phyloP scores from a whole-genome alignment of 139 green algal genomes.

The Monoraphidium neglectum region DNA sequence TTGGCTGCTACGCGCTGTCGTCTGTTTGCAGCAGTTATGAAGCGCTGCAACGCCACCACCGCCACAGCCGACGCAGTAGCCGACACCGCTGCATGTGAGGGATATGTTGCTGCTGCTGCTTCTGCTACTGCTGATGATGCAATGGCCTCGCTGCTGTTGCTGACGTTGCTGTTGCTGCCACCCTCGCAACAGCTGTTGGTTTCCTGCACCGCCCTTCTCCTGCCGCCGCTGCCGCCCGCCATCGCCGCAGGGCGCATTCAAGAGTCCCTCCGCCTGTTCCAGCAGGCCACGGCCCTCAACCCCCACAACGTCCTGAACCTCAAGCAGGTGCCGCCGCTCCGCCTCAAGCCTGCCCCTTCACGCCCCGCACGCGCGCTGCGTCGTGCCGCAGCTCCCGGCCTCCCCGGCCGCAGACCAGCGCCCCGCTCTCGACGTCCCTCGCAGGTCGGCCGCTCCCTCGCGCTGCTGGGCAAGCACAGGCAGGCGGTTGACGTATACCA shows the following conservation, averaged over 20 bases:
- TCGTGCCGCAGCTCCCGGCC: not conserved
- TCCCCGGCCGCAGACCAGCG: not conserved
- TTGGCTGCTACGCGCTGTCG: no score
- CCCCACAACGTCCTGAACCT: conserved; percentile 71
- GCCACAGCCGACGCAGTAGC: no score
- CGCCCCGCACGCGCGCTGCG: no score
- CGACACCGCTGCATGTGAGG: no score
- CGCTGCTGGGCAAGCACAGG: conserved; percentile 76
- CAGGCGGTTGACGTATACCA: conserved; percentile 77
- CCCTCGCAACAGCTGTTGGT: not conserved
- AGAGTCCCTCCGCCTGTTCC: conserved; percentile 74
- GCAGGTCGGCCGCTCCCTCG: conserved; percentile 73
- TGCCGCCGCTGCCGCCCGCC: no score
- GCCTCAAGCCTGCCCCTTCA: not conserved
- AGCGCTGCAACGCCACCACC: not conserved
- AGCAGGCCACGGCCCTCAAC: conserved; percentile 71
- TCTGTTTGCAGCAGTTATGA: no score
- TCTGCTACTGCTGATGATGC: no score
- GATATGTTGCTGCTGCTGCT: no score
- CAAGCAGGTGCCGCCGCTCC: conserved; percentile 59
- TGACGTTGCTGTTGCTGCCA: not conserved
- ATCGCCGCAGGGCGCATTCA: conserved; percentile 57
- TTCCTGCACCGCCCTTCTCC: not conserved
- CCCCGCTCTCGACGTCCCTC: not conserved
- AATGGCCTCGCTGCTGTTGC: not conserved